These are phyloP conservation scores for Xylariales sp. DNA, from an alignment of 2,329 filamentous ascomycete species.

Conservation along the genomic window DNA sequence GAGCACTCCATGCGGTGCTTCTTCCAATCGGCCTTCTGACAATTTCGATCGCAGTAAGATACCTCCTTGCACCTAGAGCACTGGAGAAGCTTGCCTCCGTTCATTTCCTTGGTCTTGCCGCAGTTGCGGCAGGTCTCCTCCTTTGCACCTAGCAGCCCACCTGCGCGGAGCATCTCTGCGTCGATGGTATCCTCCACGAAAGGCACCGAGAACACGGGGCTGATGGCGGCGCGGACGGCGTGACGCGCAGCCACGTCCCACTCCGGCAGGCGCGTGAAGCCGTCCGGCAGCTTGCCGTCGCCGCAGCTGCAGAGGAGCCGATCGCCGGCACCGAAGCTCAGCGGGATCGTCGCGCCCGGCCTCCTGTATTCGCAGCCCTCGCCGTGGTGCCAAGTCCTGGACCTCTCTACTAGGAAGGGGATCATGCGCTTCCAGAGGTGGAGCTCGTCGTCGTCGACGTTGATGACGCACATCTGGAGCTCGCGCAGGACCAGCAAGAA, in stretches of 20 bases:
- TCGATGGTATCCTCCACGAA: constrained; percentile 37
- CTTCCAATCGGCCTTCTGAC: constrained; percentile 52
- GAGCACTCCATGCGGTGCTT: constrained; percentile 41
- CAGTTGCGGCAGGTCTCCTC: constrained; percentile 32
- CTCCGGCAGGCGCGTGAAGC: constrained; percentile 34
- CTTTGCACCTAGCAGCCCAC: constrained; percentile 3
- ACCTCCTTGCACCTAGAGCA: constrained; percentile 39
- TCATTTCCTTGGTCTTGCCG: constrained; percentile 23
- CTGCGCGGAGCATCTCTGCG: neutral
- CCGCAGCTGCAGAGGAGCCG: constrained; percentile 42
- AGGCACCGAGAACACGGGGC: constrained; percentile 43
- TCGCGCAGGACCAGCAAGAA: constrained; percentile 33
- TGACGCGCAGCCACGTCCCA: constrained; percentile 37
- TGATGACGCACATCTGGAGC: constrained; percentile 31
- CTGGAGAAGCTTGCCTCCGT: constrained; percentile 31
- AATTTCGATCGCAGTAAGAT: constrained; percentile 47
- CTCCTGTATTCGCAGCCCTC: constrained; percentile 37
- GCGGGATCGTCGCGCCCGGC: constrained; percentile 29
- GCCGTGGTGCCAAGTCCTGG: constrained; percentile 41
- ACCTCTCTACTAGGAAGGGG: constrained; percentile 41
- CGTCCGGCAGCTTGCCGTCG: constrained; percentile 32
- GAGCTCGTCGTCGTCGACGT: constrained; percentile 52
- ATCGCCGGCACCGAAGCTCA: constrained; percentile 29
- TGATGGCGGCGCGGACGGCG: constrained; percentile 54
- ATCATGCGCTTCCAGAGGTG: constrained; percentile 43